phyloP scores from a whole-genome alignment of 1,284 basidiomycete genomes.

The Termitomyces sp. region DNA sequence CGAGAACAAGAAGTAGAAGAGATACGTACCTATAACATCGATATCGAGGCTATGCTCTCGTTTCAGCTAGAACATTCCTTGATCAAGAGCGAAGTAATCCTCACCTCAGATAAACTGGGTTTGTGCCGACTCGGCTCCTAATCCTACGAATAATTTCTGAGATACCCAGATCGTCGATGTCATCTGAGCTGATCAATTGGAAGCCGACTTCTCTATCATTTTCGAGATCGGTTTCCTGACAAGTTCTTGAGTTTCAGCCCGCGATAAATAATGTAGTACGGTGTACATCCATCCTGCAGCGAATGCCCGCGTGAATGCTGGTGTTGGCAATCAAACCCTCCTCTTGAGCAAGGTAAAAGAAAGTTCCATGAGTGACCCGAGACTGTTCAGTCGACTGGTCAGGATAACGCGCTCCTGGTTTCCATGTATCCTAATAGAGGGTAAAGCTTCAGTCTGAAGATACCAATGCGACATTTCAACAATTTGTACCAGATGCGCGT shows the following conservation, averaged over 20 bases:
- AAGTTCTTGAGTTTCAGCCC: not conserved
- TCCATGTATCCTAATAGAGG: slow-evolving; percentile 42
- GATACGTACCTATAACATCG: slow-evolving; percentile 61
- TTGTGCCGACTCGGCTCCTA: slow-evolving; percentile 57
- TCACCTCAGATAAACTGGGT: slow-evolving; percentile 72
- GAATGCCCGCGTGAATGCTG: slow-evolving; percentile 75
- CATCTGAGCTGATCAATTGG: slow-evolving; percentile 67
- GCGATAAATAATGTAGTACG: not conserved
- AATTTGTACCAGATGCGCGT: slow-evolving; percentile 55
- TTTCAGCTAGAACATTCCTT: slow-evolving; percentile 7
- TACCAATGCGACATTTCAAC: not conserved
- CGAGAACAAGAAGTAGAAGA: not conserved
- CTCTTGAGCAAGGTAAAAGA: slow-evolving; percentile 68
- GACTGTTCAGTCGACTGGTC: slow-evolving; percentile 54
- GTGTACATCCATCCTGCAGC: slow-evolving; percentile 62
- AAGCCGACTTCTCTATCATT: slow-evolving; percentile 66
- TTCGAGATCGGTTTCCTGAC: slow-evolving; percentile 56
- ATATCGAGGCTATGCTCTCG: slow-evolving; percentile 56
- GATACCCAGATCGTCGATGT: slow-evolving; percentile 69
- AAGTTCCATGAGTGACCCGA: slow-evolving; percentile 70
- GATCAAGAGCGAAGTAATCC: slow-evolving; percentile 9
- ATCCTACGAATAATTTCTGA: slow-evolving; percentile 58
- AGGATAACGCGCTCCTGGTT: slow-evolving; percentile 34
- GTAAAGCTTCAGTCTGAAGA: not conserved
- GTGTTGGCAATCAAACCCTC: slow-evolving; percentile 70